Evolutionary conservation across 345 rosid genomes (phyloP).

Genomic region (Garcia nutans): DNA sequence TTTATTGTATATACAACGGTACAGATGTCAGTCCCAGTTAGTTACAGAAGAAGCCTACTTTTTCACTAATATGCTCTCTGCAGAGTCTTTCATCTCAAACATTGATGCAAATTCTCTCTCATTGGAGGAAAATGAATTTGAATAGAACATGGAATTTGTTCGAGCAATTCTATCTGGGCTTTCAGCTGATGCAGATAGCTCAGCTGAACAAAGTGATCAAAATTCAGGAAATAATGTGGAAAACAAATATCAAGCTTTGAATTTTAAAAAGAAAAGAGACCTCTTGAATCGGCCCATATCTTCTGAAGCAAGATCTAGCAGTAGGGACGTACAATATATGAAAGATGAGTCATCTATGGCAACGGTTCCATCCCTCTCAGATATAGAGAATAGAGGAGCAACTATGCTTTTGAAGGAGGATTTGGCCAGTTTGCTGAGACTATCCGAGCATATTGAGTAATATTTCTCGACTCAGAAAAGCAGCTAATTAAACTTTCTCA

Average conservation of each 20-base stretch:
- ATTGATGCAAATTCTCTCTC: conserved; percentile 77
- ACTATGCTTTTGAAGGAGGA: conserved; percentile 66
- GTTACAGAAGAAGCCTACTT: conserved; percentile 78
- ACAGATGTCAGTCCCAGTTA: conserved; percentile 69
- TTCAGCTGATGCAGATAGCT: conserved; percentile 46
- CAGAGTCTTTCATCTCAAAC: conserved; percentile 75
- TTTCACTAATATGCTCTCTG: conserved; percentile 84
- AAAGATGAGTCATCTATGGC: conserved; percentile 41
- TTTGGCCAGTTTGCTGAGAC: conserved; percentile 63
- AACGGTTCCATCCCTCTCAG: conserved; percentile 63
- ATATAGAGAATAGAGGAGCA: conserved; percentile 84
- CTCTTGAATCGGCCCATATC: conserved; percentile 29
- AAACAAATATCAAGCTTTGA: conserved; percentile 29
- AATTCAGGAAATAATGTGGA: conserved; percentile 27
- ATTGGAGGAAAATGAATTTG: conserved; percentile 66
- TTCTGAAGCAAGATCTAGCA: conserved; percentile 44
- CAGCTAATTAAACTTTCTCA: too few species aligned
- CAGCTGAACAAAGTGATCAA: conserved; percentile 45
- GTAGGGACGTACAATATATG: conserved; percentile 25
- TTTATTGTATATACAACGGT: conserved; percentile 72
- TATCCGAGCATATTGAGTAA: conserved; percentile 79
- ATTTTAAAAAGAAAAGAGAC: conserved; percentile 33
- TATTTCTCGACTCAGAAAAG: conserved; percentile 88
- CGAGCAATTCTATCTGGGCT: conserved; percentile 65
- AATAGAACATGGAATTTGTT: conserved; percentile 74